These are phyloP conservation scores for Epichloe scottii DNA, from an alignment of 2,329 filamentous ascomycete species.

Conservation along the genomic window DNA sequence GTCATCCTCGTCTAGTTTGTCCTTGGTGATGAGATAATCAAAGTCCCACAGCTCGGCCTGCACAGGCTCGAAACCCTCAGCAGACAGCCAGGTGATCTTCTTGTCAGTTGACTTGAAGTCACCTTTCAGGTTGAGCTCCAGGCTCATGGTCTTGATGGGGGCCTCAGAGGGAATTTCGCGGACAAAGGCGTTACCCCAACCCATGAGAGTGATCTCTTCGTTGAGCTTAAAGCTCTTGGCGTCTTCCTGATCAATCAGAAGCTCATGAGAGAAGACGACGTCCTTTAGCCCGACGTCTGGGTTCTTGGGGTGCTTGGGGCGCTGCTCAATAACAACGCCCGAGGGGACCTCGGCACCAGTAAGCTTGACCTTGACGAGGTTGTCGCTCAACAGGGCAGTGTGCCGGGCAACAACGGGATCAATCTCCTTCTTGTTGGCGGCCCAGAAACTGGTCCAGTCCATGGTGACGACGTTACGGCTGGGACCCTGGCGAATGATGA, in stretches of 20 bases:
- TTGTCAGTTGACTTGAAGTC: conserved; percentile 94
- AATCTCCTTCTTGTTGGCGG: conserved; percentile 69
- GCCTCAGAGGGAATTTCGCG: conserved; percentile 47
- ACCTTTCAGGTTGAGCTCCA: conserved; percentile 82
- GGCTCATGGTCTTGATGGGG: conserved; percentile 56
- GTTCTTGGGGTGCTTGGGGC: conserved; percentile 85
- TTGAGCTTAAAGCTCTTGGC: conserved; percentile 67
- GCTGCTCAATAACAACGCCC: conserved; percentile 55
- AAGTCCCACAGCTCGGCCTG: conserved; percentile 85
- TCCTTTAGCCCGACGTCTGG: conserved; percentile 72
- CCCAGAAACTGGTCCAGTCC: conserved; percentile 69
- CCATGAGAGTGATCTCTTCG: conserved; percentile 93
- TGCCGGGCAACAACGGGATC: conserved; percentile 64
- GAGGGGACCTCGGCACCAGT: conserved; percentile 55
- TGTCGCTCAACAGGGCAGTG: conserved; percentile 58
- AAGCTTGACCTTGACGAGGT: conserved; percentile 58
- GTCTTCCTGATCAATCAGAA: conserved; percentile 80
- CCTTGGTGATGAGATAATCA: conserved; percentile 90
- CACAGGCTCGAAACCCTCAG: conserved; percentile 61
- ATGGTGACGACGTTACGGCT: conserved; percentile 74
- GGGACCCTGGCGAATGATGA: conserved; percentile 74
- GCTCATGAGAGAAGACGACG: conserved; percentile 61
- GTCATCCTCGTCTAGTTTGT: conserved; percentile 83
- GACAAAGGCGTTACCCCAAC: conserved; percentile 85
- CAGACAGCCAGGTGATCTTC: conserved; percentile 89